These are phyloP conservation scores for Fusarium burgessii DNA, from an alignment of 2,329 filamentous ascomycete genomes.

Conservation along the genomic window DNA sequence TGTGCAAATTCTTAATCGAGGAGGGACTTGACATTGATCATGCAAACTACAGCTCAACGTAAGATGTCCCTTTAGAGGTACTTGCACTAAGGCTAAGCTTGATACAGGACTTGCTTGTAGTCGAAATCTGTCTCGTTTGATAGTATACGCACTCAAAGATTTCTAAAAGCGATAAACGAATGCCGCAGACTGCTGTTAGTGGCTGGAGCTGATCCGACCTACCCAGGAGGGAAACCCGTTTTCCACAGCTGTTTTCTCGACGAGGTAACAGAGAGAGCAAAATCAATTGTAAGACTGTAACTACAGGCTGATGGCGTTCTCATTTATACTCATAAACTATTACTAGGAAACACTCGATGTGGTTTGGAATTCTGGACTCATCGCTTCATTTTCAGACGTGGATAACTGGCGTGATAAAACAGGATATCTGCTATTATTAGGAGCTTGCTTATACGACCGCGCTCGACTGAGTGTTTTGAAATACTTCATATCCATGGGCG, in stretches of 20 bases:
- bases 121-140: too few species aligned
- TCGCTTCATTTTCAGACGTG: not conserved
- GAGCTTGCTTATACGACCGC: not conserved
- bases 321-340: not conserved
- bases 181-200: constrained; percentile 13
- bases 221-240: not conserved
- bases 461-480: too few species aligned
- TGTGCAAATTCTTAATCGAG: constrained; percentile 29
- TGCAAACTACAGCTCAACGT: not conserved
- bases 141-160: too few species aligned
- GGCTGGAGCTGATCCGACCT: constrained; percentile 18
- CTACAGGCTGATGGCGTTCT: too few species aligned
- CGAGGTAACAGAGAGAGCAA: too few species aligned
- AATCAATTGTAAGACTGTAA: not conserved
- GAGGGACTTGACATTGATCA: constrained; percentile 19
- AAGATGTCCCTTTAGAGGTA: too few species aligned
- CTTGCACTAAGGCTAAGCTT: too few species aligned
- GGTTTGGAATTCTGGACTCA: constrained; percentile 2
- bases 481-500: too few species aligned
- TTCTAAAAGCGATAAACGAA: not conserved
- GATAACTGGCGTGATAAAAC: not conserved
- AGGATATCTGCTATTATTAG: not conserved
- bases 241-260: not conserved
- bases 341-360: not conserved
- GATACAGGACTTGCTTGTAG: too few species aligned